Percentiles rank a stretch among this genome's conserved stretches.
These are phyloP conservation scores for Irpex sp. DNA, from an alignment of 1,284 basidiomycete genomes.

Conservation along the genomic window DNA sequence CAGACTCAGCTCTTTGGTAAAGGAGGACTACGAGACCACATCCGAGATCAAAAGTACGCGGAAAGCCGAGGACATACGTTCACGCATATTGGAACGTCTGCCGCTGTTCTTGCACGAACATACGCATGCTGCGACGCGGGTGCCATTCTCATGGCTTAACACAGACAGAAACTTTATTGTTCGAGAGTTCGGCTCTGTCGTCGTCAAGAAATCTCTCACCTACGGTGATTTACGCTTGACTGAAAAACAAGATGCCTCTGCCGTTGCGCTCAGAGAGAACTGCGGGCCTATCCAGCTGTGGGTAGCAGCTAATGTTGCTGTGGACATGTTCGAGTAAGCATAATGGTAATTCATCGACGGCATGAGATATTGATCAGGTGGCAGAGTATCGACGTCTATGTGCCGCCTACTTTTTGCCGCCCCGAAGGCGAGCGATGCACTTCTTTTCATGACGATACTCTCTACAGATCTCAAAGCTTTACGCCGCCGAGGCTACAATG, in stretches of 20 bases:
- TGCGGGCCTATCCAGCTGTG: slow-evolving; percentile 72
- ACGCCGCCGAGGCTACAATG: slow-evolving; percentile 84
- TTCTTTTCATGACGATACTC: slow-evolving; percentile 91
- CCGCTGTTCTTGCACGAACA: slow-evolving; percentile 93
- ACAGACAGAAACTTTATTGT: slow-evolving; percentile 72
- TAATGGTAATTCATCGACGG: not conserved
- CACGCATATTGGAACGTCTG: slow-evolving; percentile 81
- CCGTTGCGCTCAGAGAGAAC: slow-evolving; percentile 59
- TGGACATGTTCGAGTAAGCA: slow-evolving; percentile 92
- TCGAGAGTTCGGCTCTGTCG: slow-evolving; percentile 57
- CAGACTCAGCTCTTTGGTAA: slow-evolving; percentile 68
- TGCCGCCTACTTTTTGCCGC: slow-evolving; percentile 74
- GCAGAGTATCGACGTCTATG: slow-evolving; percentile 75
- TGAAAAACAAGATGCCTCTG: slow-evolving; percentile 69
- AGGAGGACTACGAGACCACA: slow-evolving; percentile 69
- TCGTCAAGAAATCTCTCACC: slow-evolving; percentile 56
- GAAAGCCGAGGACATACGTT: slow-evolving; percentile 46
- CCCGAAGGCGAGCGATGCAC: slow-evolving; percentile 76
- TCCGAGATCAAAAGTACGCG: slow-evolving; percentile 48
- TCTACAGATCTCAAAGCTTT: slow-evolving; percentile 85
- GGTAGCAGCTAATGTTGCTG: slow-evolving; percentile 67
- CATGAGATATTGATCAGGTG: slow-evolving; percentile 1
- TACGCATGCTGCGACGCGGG: slow-evolving; percentile 59
- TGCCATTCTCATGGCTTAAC: slow-evolving; percentile 75
- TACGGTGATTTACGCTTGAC: slow-evolving; percentile 46